phyloP scores from a whole-genome alignment of 2,329 filamentous ascomycete species.

The Colletotrichum tabaci region DNA sequence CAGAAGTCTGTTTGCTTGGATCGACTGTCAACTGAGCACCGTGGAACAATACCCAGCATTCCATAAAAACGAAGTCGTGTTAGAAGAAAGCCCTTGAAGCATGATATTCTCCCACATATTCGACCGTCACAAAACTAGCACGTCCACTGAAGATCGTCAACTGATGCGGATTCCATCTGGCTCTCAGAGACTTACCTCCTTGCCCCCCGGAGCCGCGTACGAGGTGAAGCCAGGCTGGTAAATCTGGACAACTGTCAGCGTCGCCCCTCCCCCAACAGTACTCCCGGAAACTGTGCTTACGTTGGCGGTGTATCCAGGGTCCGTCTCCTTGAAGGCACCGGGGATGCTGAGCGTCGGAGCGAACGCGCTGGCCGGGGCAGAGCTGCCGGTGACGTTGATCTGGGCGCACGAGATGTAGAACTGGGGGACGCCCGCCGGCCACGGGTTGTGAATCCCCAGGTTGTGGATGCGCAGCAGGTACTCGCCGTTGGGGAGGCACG shows the following conservation, averaged over 20 bases:
- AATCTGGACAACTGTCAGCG: constrained; percentile 17
- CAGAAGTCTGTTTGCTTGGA: neutral
- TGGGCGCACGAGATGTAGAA: constrained; percentile 66
- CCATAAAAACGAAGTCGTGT: neutral
- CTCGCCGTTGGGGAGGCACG: constrained; percentile 67
- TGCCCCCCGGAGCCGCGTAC: constrained; percentile 33
- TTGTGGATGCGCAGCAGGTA: constrained; percentile 72
- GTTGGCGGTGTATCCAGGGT: constrained; percentile 62
- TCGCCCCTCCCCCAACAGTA: too few relatives aligned
- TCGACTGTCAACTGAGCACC: neutral
- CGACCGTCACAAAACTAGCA: constrained; percentile 1
- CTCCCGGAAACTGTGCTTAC: constrained; percentile 47
- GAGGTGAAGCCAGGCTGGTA: constrained; percentile 33
- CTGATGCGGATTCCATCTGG: neutral
- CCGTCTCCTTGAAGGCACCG: constrained; percentile 59
- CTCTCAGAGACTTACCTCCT: constrained; percentile 13
- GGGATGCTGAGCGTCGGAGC: constrained; percentile 55
- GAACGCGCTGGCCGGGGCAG: constrained; percentile 48
- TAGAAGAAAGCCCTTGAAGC: neutral
- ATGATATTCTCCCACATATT: neutral
- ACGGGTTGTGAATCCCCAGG: constrained; percentile 72
- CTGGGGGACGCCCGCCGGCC: constrained; percentile 59
- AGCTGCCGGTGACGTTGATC: constrained; percentile 60
- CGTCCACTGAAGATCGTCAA: constrained; percentile 22
- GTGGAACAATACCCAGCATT: neutral